These are phyloP conservation scores for Mycena kentingensis DNA, from an alignment of 768 basidiomycete species.

Conservation along the genomic window DNA sequence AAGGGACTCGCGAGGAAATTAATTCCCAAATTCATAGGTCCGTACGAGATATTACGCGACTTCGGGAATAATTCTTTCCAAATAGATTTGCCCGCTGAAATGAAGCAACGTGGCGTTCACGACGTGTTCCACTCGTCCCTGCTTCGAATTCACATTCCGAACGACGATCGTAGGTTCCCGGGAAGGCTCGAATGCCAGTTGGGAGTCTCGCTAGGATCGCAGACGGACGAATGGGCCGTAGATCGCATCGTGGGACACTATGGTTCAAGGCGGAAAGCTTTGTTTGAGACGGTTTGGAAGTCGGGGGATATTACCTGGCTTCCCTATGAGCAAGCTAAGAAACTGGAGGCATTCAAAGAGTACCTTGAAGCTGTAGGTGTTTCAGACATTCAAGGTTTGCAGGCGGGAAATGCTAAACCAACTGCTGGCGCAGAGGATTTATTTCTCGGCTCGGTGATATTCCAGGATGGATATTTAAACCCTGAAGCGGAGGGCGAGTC, in stretches of 20 bases:
- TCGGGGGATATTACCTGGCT: constrained; percentile 37
- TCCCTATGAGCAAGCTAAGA: constrained; percentile 25
- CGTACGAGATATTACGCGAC: constrained; percentile 25
- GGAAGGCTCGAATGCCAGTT: constrained; percentile 1
- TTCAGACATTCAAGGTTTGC: constrained; percentile 10
- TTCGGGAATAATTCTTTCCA: constrained; percentile 20
- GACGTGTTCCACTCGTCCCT: constrained; percentile 29
- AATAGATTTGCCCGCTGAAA: constrained; percentile 18
- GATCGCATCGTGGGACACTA: constrained; percentile 28
- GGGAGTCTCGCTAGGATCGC: neutral
- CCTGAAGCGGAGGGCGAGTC: too few species aligned
- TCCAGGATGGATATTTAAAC: too few species aligned
- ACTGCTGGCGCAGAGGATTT: too few species aligned
- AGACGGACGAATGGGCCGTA: constrained; percentile 26
- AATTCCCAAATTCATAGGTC: constrained; percentile 34
- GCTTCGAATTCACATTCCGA: constrained; percentile 33
- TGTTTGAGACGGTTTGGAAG: constrained; percentile 34
- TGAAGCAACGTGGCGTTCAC: constrained; percentile 23
- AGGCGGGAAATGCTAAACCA: too few species aligned
- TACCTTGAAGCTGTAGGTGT: constrained; percentile 36
- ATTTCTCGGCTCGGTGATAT: too few species aligned
- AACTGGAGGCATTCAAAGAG: constrained; percentile 23
- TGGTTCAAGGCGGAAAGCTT: constrained; percentile 18
- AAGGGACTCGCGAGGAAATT: too few species aligned
- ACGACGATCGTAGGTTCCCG: constrained; percentile 30